These are phyloP conservation scores for Sindora glabra DNA, from an alignment of 306 rosid genomes.

Conservation along the genomic window DNA sequence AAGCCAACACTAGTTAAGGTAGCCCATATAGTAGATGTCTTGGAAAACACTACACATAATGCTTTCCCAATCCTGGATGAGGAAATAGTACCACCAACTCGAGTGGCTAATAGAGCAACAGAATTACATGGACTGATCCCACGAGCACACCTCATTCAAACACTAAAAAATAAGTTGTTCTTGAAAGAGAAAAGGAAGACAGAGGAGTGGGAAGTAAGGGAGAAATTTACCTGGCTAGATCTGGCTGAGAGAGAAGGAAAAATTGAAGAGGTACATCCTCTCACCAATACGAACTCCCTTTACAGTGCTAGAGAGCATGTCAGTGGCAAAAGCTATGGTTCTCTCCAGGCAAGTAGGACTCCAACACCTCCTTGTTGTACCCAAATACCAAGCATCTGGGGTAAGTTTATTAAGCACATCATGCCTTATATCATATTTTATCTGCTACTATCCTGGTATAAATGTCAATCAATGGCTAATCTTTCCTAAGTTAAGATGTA, in stretches of 20 bases:
- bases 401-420: no score
- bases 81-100: conserved; percentile 34
- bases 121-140: conserved; percentile 71
- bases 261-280: conserved; percentile 84
- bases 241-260: conserved; percentile 66
- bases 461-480: no score
- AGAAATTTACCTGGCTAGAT: conserved; percentile 71
- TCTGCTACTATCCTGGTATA: no score
- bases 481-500: no score
- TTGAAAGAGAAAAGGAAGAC: conserved; percentile 60
- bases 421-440: no score
- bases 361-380: conserved; percentile 82
- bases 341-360: conserved; percentile 83
- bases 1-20: conserved; percentile 73
- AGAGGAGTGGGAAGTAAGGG: conserved; percentile 86
- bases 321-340: conserved; percentile 82
- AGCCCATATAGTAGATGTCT: conserved; percentile 59
- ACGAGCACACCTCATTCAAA: conserved; percentile 74
- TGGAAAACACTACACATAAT: conserved; percentile 72
- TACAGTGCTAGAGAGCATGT: conserved; percentile 66
- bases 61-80: conserved; percentile 77
- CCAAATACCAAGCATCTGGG: conserved; percentile 65
- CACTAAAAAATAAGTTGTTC: conserved; percentile 77
- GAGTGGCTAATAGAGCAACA: conserved; percentile 38
- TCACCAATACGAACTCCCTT: conserved; percentile 76